Conservation (phyloP, 2,329 filamentous ascomycete genomes). For the Helotiales sp. region DNA sequence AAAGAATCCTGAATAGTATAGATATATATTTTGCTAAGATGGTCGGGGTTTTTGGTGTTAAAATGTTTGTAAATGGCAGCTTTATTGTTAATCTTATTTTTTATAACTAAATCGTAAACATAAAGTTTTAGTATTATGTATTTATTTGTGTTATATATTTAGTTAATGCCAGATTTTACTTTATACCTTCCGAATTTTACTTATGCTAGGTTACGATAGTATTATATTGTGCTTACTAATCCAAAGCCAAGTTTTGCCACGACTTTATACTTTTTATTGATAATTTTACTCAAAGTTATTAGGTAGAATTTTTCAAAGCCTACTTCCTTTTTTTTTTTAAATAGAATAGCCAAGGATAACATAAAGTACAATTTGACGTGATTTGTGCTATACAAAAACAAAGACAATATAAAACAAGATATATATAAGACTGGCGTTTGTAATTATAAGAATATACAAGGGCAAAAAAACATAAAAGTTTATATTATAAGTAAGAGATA, state of each 20-base stretch:
- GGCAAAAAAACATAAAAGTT: constrained; percentile 22
- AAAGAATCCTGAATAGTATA: constrained; percentile 35
- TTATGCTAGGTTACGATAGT: constrained; percentile 46
- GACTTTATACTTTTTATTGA: constrained; percentile 45
- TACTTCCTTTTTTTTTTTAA: constrained; percentile 35
- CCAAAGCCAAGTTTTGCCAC: constrained; percentile 52
- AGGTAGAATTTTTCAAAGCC: constrained; percentile 36
- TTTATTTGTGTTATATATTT: constrained; percentile 34
- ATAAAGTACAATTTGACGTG: constrained; percentile 29
- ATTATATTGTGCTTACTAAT: constrained; percentile 42
- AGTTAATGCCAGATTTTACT: constrained; percentile 14
- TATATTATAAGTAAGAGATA: too few species aligned
- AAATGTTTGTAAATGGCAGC: constrained; percentile 36
- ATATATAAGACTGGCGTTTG: constrained; percentile 31
- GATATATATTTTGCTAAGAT: constrained; percentile 32
- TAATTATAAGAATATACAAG: constrained; percentile 30
- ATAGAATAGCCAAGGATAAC: constrained; percentile 28
- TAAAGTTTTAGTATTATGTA: constrained; percentile 36
- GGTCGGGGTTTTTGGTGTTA: constrained; percentile 29
- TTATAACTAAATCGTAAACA: constrained; percentile 33
- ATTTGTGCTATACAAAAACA: constrained; percentile 28
- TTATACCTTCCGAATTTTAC: constrained; percentile 26
- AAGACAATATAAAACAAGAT: constrained; percentile 31
- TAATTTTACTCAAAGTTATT: constrained; percentile 36
- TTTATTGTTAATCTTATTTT: constrained; percentile 36